phyloP scores from a whole-genome alignment of 306 rosid species.

The Acacia melanoxylon region DNA sequence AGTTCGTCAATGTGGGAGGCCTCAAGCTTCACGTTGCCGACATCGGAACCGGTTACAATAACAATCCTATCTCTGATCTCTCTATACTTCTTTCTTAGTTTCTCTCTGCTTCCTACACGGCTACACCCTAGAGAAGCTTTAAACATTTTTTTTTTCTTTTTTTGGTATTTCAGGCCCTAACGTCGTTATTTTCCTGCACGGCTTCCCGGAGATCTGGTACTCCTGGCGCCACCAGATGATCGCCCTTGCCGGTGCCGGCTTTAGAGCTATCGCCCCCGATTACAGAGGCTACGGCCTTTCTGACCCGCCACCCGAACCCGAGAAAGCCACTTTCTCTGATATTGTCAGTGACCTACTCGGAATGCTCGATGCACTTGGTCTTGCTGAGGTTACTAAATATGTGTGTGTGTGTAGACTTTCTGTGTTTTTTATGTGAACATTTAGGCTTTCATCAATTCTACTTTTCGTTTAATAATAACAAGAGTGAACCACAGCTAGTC shows the following conservation, averaged over 20 bases:
- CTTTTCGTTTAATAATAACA: too few relatives aligned
- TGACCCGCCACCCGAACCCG: conserved; percentile 49
- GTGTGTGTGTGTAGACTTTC: too few relatives aligned
- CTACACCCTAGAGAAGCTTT: too few relatives aligned
- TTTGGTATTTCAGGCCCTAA: conserved; percentile 39
- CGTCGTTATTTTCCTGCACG: conserved; percentile 55
- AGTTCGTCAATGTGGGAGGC: conserved; percentile 39
- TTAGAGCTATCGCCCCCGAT: conserved; percentile 56
- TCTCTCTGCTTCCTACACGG: neutral
- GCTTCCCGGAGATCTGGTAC: conserved; percentile 72
- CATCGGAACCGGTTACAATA: conserved; percentile 44
- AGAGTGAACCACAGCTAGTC: too few relatives aligned
- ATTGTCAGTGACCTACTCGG: conserved; percentile 37
- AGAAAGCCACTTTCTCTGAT: conserved; percentile 33
- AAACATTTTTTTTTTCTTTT: neutral
- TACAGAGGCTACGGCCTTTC: conserved; percentile 60
- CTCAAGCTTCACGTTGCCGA: conserved; percentile 57
- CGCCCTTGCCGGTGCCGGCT: conserved; percentile 51
- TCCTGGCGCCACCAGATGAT: conserved; percentile 68
- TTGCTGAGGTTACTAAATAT: conserved; percentile 37
- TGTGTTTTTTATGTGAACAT: too few relatives aligned
- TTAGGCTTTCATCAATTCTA: too few relatives aligned
- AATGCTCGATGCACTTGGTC: conserved; percentile 42
- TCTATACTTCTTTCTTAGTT: neutral
- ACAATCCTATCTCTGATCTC: neutral